A percentile compares a stretch with the other conserved stretches of the same genome.
These are phyloP conservation scores for Amanita rimosa DNA, from an alignment of 768 basidiomycete genomes.

Conservation along the genomic window DNA sequence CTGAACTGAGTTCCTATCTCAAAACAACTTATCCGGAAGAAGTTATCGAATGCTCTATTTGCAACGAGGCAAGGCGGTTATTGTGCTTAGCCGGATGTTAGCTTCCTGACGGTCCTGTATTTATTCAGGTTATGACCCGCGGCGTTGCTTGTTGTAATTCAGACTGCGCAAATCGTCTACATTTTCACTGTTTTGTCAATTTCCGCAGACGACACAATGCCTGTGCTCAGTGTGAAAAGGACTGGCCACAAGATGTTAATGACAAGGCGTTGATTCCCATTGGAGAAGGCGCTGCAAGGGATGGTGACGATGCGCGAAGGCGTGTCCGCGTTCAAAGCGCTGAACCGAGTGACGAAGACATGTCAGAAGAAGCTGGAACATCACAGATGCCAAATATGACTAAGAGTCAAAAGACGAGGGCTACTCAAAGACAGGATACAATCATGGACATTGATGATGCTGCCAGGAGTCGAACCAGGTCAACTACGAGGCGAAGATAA, in stretches of 20 bases:
- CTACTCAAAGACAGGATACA: constrained; percentile 12
- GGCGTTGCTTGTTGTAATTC: constrained; percentile 50
- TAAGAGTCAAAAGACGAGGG: constrained; percentile 6
- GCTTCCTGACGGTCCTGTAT: background rate
- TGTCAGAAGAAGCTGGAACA: constrained; percentile 27
- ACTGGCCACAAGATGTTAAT: constrained; percentile 48
- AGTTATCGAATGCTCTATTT: constrained; percentile 60
- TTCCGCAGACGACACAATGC: constrained; percentile 30
- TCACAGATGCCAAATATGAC: constrained; percentile 13
- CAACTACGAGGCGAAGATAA: constrained; percentile 5
- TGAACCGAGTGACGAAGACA: constrained; percentile 30
- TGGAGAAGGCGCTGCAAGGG: constrained; percentile 59
- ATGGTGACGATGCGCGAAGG: constrained; percentile 41
- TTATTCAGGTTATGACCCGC: constrained; percentile 48
- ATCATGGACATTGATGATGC: constrained; percentile 32
- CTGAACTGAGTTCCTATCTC: constrained; percentile 69
- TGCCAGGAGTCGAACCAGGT: constrained; percentile 14
- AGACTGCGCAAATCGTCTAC: constrained; percentile 56
- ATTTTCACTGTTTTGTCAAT: constrained; percentile 49
- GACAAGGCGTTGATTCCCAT: constrained; percentile 38
- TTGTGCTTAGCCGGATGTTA: background rate
- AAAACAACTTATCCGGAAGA: constrained; percentile 65
- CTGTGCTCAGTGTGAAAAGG: constrained; percentile 47
- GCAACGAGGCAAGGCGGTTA: constrained; percentile 42
- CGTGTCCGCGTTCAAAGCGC: constrained; percentile 19